Conservation (phyloP, 345 rosid genomes). For the Sisymbrium altissimum region DNA sequence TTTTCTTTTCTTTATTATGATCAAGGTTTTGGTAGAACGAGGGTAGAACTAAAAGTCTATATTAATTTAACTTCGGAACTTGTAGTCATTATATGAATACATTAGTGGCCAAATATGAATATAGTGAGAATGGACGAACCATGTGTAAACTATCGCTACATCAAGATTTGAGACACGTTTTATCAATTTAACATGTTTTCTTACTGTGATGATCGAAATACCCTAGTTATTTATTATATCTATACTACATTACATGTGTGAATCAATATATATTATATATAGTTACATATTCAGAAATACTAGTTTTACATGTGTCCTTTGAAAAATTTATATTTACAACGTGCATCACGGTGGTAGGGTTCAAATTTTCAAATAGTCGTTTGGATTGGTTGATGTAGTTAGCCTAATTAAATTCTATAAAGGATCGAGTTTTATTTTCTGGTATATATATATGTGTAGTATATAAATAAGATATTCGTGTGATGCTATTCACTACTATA, state of each 20-base stretch:
- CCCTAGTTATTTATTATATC: too few species aligned
- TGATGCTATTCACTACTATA: background rate
- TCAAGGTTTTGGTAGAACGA: background rate
- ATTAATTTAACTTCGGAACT: background rate
- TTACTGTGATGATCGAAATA: background rate
- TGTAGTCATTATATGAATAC: background rate
- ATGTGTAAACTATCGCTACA: background rate
- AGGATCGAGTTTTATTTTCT: background rate
- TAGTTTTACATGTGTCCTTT: background rate
- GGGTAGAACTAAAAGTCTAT: background rate
- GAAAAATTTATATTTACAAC: background rate
- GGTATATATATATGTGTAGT: background rate
- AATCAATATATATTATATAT: background rate
- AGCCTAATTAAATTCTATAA: background rate
- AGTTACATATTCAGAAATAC: background rate
- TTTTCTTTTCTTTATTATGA: background rate
- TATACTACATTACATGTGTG: too few species aligned
- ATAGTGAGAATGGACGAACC: background rate
- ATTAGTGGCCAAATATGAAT: slow-evolving; percentile 1
- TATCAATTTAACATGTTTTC: background rate
- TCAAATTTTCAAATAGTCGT: background rate
- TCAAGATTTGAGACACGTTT: background rate
- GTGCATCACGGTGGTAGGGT: background rate
- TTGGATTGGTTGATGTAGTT: background rate
- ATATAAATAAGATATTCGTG: background rate